Evolutionary conservation across 257 asterid genomes (phyloP).

Genomic region (Gentiana macrophylla): DNA sequence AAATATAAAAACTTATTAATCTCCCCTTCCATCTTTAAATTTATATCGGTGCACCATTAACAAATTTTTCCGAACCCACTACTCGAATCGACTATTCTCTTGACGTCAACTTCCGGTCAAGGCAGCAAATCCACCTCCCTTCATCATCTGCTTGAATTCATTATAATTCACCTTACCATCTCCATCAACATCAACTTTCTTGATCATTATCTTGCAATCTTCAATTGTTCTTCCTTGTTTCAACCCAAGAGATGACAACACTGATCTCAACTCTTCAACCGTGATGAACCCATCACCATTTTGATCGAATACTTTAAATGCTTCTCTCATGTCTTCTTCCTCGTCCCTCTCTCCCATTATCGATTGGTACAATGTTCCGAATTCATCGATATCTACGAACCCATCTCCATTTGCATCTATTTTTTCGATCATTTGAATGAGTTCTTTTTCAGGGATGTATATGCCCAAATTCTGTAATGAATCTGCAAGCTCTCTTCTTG

Average conservation of each 20-base stretch:
- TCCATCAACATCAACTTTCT: conserved; percentile 28
- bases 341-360: conserved; percentile 26
- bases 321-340: conserved; percentile 30
- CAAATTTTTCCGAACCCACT: too few relatives aligned
- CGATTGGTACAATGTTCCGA: conserved; percentile 24
- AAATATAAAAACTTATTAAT: too few relatives aligned
- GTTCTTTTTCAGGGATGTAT: conserved; percentile 29
- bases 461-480: conserved; percentile 27
- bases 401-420: conserved; percentile 27
- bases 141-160: conserved; percentile 32
- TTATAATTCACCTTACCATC: conserved; percentile 28
- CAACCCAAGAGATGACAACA: conserved; percentile 21
- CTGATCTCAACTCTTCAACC: conserved; percentile 30
- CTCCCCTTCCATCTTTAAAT: too few relatives aligned
- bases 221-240: conserved; percentile 23
- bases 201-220: conserved; percentile 25
- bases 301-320: conserved; percentile 35
- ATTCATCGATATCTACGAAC: conserved; percentile 29
- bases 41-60: too few relatives aligned
- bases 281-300: conserved; percentile 32
- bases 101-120: neutral
- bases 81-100: too few relatives aligned
- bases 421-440: conserved; percentile 26
- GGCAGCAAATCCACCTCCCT: conserved; percentile 29
- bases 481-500: conserved; percentile 21